Evolutionary conservation across 495 filamentous ascomycete genomes (phyloP).

Genomic region (Aspergillus olivimuriae): DNA sequence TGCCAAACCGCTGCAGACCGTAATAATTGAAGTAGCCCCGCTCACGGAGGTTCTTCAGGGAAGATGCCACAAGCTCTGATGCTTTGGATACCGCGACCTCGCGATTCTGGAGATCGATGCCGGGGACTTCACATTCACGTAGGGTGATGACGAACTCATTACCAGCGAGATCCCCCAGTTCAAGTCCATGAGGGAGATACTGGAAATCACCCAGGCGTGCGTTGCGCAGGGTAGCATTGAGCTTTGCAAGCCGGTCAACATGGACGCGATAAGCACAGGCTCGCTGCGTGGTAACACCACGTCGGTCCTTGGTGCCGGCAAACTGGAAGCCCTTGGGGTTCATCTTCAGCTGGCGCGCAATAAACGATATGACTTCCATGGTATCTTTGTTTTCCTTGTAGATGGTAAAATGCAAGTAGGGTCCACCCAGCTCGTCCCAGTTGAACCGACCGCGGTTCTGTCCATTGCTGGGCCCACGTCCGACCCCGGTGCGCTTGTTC

Average conservation of each 20-base stretch:
- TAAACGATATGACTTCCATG: conserved; percentile 77
- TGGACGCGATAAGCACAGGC: conserved; percentile 64
- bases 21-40: conserved; percentile 95
- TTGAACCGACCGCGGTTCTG: conserved; percentile 28
- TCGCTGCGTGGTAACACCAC: conserved; percentile 81
- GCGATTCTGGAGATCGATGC: conserved; percentile 33
- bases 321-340: conserved; percentile 68
- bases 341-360: conserved; percentile 62
- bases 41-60: conserved; percentile 47
- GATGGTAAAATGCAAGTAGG: conserved; percentile 85
- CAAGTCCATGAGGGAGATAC: conserved; percentile 60
- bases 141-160: conserved; percentile 92
- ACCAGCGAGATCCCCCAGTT: conserved; percentile 75
- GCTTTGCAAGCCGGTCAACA: conserved; percentile 51
- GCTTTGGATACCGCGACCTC: conserved; percentile 33
- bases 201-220: conserved; percentile 71
- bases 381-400: conserved; percentile 99
- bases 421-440: conserved; percentile 63
- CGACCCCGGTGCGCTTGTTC: conserved; percentile 27
- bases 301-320: conserved; percentile 90
- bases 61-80: conserved; percentile 48
- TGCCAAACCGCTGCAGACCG: conserved; percentile 89
- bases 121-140: conserved; percentile 66
- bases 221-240: conserved; percentile 57
- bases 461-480: conserved; percentile 22